Conservation (phyloP, 306 rosid species). For the Lithocarpus polystachyus region DNA sequence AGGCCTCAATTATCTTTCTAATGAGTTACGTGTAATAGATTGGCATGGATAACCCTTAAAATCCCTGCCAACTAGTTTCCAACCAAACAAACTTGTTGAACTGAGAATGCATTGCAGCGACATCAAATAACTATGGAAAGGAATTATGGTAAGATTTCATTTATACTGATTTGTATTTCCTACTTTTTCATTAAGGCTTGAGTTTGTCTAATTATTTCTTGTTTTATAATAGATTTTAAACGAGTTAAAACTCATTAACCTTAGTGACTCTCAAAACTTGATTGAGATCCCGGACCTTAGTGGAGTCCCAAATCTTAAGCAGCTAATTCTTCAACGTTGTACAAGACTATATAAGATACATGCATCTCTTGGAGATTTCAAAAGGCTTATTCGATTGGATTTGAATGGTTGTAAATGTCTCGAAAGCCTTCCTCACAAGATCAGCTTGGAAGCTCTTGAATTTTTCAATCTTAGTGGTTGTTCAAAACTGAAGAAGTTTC, state of each 20-base stretch:
- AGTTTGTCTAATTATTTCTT: not conserved
- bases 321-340: conserved; percentile 8
- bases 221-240: not conserved
- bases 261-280: conserved; percentile 7
- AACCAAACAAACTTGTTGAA: conserved; percentile 12
- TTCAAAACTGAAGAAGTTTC: conserved; percentile 5
- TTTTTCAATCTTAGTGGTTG: conserved; percentile 9
- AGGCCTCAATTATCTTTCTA: not conserved
- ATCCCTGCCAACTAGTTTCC: conserved; percentile 1
- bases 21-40: conserved; percentile 6
- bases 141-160: not conserved
- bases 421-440: not conserved
- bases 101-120: not conserved
- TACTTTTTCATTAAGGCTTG: not conserved
- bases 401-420: conserved; percentile 5
- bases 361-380: conserved; percentile 15
- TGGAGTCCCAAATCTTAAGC: conserved; percentile 2
- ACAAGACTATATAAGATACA: conserved; percentile 3
- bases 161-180: not conserved
- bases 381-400: conserved; percentile 8
- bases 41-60: conserved; percentile 17
- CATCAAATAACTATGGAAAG: not conserved
- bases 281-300: conserved; percentile 10
- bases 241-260: not conserved
- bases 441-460: not conserved